A percentile compares a stretch with the other conserved stretches of the same genome.
Evolutionary conservation across 768 basidiomycete genomes (phyloP).

Genomic region (Polyporus arcularius): DNA sequence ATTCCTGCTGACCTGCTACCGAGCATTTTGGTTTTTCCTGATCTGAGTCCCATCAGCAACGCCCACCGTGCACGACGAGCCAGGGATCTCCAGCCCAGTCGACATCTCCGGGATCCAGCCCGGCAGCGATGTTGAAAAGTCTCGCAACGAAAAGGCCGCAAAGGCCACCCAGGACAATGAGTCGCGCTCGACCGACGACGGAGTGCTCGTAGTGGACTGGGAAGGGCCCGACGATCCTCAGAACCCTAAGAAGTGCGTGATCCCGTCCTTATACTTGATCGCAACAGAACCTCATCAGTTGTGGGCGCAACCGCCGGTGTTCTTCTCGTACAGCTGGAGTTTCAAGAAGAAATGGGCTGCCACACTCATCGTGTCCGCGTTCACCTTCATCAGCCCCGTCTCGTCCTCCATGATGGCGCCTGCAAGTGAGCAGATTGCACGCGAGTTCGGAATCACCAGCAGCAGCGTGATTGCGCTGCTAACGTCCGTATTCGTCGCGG

Average conservation of each 20-base stretch:
- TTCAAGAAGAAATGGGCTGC: slow-evolving; percentile 63
- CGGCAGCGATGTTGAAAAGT: background rate
- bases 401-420: slow-evolving; percentile 77
- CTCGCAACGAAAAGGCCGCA: background rate
- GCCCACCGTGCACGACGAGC: slow-evolving; percentile 16
- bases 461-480: slow-evolving; percentile 52
- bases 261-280: no score
- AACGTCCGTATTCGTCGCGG: slow-evolving; percentile 57
- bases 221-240: slow-evolving; percentile 37
- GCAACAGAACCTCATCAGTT: background rate
- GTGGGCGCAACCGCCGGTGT: background rate
- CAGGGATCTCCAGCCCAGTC: slow-evolving; percentile 7
- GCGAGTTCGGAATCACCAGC: slow-evolving; percentile 55
- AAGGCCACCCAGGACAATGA: background rate
- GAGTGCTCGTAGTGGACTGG: slow-evolving; percentile 33
- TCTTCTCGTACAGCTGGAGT: slow-evolving; percentile 47
- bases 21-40: no score
- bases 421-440: slow-evolving; percentile 50
- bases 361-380: slow-evolving; percentile 62
- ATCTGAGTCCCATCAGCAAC: slow-evolving; percentile 10
- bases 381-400: slow-evolving; percentile 68
- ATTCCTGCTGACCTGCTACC: no score
- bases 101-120: background rate
- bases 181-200: background rate
- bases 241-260: slow-evolving; percentile 36